Conservation (phyloP, 202 grass and related monocot genomes). For the Elaeis oleifera region DNA sequence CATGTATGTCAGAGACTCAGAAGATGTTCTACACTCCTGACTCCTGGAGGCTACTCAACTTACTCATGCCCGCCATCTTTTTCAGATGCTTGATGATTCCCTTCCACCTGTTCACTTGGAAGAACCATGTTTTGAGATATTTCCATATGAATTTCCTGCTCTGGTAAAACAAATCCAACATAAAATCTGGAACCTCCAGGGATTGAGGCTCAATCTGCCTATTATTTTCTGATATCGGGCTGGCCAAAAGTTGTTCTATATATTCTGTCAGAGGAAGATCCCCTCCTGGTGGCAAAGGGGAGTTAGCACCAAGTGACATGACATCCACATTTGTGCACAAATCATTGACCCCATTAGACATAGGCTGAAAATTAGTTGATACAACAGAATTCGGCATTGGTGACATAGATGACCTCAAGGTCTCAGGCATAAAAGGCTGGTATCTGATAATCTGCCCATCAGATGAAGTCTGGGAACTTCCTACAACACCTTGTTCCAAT, state of each 20-base stretch:
- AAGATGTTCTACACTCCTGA: no score
- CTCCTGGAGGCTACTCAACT: no score
- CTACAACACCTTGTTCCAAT: slow-evolving; percentile 26
- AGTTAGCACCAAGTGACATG: slow-evolving; percentile 3
- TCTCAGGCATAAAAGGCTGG: slow-evolving; percentile 27
- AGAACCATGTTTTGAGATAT: slow-evolving; percentile 17
- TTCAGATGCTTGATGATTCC: no score
- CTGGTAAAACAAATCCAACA: slow-evolving; percentile 11
- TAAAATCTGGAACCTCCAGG: neutral
- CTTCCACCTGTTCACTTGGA: no score
- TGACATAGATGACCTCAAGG: slow-evolving; percentile 23
- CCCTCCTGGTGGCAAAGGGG: slow-evolving; percentile 14
- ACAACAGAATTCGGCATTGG: slow-evolving; percentile 26
- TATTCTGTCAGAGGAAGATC: slow-evolving; percentile 29
- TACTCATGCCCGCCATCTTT: no score
- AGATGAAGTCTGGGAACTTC: slow-evolving; percentile 29
- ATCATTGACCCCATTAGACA: slow-evolving; percentile 23
- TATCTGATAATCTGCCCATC: slow-evolving; percentile 45
- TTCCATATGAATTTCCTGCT: slow-evolving; percentile 41
- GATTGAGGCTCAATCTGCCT: slow-evolving; percentile 14
- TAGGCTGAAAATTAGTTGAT: slow-evolving; percentile 25
- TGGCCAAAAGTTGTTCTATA: slow-evolving; percentile 20
- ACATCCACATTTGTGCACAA: slow-evolving; percentile 19
- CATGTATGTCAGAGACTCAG: no score
- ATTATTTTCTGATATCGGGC: slow-evolving; percentile 12